Conservation (phyloP, 1,284 basidiomycete genomes). For the Limonomyces culmigenus region DNA sequence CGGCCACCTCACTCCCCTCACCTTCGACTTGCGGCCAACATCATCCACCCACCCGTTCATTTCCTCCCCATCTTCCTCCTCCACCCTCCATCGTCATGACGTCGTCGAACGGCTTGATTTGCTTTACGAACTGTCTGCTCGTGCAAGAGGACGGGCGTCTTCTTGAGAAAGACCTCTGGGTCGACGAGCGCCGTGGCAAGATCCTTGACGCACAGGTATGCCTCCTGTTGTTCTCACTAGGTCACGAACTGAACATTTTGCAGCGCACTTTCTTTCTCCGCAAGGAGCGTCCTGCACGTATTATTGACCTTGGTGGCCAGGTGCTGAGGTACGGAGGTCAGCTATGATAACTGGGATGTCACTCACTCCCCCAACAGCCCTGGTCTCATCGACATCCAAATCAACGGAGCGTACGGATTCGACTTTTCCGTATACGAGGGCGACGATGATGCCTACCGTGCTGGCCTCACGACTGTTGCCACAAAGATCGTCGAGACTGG, state of each 20-base stretch:
- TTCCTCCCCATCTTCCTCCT: not conserved
- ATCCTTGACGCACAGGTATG: conserved; percentile 59
- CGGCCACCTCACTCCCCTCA: no score
- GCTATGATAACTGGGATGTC: not conserved
- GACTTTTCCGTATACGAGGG: conserved; percentile 74
- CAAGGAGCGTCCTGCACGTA: conserved; percentile 40
- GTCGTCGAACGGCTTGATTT: conserved; percentile 47
- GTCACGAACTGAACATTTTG: not conserved
- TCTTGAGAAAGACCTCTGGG: conserved; percentile 56
- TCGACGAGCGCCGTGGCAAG: conserved; percentile 49
- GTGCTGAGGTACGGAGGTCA: conserved; percentile 39
- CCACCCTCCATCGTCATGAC: conserved; percentile 10
- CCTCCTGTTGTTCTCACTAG: not conserved
- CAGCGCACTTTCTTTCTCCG: conserved; percentile 51
- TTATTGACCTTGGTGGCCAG: conserved; percentile 53
- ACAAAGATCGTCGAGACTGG: conserved; percentile 74
- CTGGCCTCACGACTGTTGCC: conserved; percentile 57
- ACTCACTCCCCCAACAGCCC: conserved; percentile 27
- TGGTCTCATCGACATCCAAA: conserved; percentile 65
- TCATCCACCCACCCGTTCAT: not conserved
- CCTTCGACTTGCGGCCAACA: no score
- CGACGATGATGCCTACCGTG: conserved; percentile 47
- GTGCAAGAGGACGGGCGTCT: conserved; percentile 62
- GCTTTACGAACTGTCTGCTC: conserved; percentile 74
- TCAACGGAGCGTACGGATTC: conserved; percentile 81